Conservation (phyloP, 441 rosid genomes). For the Euphorbia celastroides region DNA sequence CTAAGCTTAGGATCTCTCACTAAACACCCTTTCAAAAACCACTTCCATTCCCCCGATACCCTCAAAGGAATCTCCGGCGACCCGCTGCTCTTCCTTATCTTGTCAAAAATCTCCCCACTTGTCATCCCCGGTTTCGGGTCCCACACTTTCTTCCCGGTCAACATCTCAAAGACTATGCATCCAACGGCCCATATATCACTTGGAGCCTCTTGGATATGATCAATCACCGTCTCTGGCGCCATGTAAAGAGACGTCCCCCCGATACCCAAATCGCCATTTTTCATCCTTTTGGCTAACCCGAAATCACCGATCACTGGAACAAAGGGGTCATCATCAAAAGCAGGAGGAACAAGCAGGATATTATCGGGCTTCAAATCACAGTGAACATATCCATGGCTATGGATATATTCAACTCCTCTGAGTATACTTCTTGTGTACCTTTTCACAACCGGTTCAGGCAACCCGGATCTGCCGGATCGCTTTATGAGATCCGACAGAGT, state of each 20-base stretch:
- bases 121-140: not conserved
- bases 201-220: conserved; percentile 23
- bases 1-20: conserved; percentile 21
- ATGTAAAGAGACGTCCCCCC: conserved; percentile 31
- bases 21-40: conserved; percentile 30
- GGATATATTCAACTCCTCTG: conserved; percentile 26
- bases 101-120: conserved; percentile 10
- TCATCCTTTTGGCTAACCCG: conserved; percentile 28
- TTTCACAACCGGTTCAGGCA: conserved; percentile 25
- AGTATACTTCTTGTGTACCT: conserved; percentile 26
- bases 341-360: conserved; percentile 7
- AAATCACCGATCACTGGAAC: conserved; percentile 34
- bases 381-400: conserved; percentile 30
- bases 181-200: conserved; percentile 38
- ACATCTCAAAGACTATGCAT: conserved; percentile 30
- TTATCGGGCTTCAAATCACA: conserved; percentile 30
- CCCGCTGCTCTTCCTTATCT: conserved; percentile 8
- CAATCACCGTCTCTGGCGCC: conserved; percentile 27
- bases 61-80: conserved; percentile 23
- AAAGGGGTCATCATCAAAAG: not conserved
- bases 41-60: conserved; percentile 25
- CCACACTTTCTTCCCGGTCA: conserved; percentile 28
- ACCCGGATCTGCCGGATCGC: conserved; percentile 12
- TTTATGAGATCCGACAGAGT: conserved; percentile 22
- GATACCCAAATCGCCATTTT: conserved; percentile 7